Evolutionary conservation across 2,329 filamentous ascomycete species (phyloP).

Genomic region (Arthrobotrys sphaeroides): DNA sequence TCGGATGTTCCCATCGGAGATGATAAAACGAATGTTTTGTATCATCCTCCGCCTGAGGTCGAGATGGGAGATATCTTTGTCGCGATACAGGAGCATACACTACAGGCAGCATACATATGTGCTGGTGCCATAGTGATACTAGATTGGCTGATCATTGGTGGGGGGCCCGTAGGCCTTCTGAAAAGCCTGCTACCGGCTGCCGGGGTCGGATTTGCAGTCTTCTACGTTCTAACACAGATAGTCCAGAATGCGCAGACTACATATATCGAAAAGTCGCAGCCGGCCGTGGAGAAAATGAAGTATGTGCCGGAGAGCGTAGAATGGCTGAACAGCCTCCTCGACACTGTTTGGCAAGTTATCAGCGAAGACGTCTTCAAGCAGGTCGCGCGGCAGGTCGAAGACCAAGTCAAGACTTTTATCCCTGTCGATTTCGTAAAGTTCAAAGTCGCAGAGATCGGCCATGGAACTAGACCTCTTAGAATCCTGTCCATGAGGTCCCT

Average conservation of each 20-base stretch:
- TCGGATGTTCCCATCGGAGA: slow-evolving; percentile 95
- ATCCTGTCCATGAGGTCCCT: slow-evolving; percentile 67
- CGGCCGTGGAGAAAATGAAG: slow-evolving; percentile 43
- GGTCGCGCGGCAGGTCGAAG: slow-evolving; percentile 88
- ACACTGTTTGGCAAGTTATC: slow-evolving; percentile 86
- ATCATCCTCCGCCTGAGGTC: slow-evolving; percentile 47
- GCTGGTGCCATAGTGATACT: slow-evolving; percentile 37
- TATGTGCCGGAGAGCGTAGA: slow-evolving; percentile 60
- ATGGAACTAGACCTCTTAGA: slow-evolving; percentile 88
- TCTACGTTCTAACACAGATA: slow-evolving; percentile 38
- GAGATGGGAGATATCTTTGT: slow-evolving; percentile 50
- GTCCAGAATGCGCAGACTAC: slow-evolving; percentile 25
- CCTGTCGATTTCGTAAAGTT: slow-evolving; percentile 68
- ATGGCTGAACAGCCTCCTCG: slow-evolving; percentile 92
- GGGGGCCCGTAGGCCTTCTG: slow-evolving; percentile 37
- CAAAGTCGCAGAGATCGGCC: slow-evolving; percentile 91
- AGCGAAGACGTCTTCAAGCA: slow-evolving; percentile 93
- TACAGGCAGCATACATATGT: slow-evolving; percentile 58
- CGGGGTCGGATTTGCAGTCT: slow-evolving; percentile 34
- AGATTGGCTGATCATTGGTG: slow-evolving; percentile 43
- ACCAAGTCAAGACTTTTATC: slow-evolving; percentile 95
- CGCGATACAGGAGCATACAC: slow-evolving; percentile 34
- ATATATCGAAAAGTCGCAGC: slow-evolving; percentile 19
- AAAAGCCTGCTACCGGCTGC: slow-evolving; percentile 43
- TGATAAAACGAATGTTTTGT: slow-evolving; percentile 82